A percentile compares a stretch with the other conserved stretches of the same genome.
Evolutionary conservation across 164 flowering plant genomes (phyloP).

Genomic region (Sextonia rubra): DNA sequence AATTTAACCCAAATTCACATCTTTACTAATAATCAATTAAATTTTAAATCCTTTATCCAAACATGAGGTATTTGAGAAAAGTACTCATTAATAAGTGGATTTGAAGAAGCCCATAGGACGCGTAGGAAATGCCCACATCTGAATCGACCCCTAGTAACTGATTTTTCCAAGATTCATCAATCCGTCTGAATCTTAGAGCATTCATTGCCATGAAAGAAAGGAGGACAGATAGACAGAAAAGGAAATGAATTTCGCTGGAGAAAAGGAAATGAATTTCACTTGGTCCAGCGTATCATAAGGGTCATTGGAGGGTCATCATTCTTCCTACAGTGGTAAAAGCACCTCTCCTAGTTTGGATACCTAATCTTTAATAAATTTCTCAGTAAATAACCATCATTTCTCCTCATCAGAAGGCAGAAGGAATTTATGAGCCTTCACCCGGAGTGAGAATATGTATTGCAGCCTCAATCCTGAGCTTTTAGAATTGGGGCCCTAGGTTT

Average conservation of each 20-base stretch:
- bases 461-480: background rate
- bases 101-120: background rate
- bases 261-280: background rate
- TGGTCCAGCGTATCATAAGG: background rate
- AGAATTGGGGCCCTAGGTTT: background rate
- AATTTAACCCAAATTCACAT: no score
- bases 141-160: background rate
- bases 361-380: background rate
- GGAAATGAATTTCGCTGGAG: background rate
- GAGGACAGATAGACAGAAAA: background rate
- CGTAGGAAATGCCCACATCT: background rate
- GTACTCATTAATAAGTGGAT: background rate
- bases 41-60: no score
- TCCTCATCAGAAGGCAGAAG: background rate
- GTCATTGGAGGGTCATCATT: background rate
- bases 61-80: background rate
- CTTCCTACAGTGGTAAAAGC: background rate
- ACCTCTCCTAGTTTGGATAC: background rate
- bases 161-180: background rate
- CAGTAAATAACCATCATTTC: constrained; percentile 2
- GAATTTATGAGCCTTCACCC: background rate
- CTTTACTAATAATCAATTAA: no score
- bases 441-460: background rate
- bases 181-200: background rate
- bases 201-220: background rate